Percentiles rank a stretch among this genome's conserved stretches.
phyloP scores from a whole-genome alignment of 2,329 filamentous ascomycete genomes.

The Sordariomycetes sp. region DNA sequence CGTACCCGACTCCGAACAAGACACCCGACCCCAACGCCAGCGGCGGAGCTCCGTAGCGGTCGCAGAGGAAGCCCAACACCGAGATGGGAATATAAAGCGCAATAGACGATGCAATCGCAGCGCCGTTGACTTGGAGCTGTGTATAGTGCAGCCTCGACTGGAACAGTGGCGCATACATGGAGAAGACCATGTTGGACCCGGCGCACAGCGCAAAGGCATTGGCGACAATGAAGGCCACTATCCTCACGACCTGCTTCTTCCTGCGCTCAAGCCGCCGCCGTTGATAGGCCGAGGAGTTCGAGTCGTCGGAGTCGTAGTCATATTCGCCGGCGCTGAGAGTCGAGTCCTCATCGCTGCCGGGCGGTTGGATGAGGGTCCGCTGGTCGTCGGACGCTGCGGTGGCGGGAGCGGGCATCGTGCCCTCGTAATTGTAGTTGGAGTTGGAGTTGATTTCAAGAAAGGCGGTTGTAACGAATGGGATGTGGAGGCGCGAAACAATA shows the following conservation, averaged over 20 bases:
- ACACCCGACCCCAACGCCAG: slow-evolving; percentile 63
- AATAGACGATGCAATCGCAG: slow-evolving; percentile 79
- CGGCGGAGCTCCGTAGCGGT: slow-evolving; percentile 73
- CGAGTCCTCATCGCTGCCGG: slow-evolving; percentile 1
- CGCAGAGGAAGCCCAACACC: slow-evolving; percentile 82
- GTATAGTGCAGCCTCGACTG: slow-evolving; percentile 79
- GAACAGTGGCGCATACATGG: slow-evolving; percentile 85
- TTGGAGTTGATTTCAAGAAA: too few species aligned
- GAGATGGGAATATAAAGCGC: slow-evolving; percentile 91
- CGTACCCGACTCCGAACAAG: slow-evolving; percentile 74
- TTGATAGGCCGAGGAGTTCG: slow-evolving; percentile 6
- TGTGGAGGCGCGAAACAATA: too few species aligned
- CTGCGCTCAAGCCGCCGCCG: slow-evolving; percentile 10
- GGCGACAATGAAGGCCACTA: slow-evolving; percentile 43
- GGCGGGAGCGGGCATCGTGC: slow-evolving; percentile 3
- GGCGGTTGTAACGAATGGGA: too few species aligned
- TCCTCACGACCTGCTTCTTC: slow-evolving; percentile 24
- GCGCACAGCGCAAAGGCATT: slow-evolving; percentile 62
- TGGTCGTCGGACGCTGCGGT: slow-evolving; percentile 1
- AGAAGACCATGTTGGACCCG: slow-evolving; percentile 88
- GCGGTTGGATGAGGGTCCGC: neutral
- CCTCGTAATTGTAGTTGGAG: too few species aligned
- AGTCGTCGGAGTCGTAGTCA: slow-evolving; percentile 8
- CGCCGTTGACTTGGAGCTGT: slow-evolving; percentile 84
- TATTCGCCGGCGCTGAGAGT: slow-evolving; percentile 1